Evolutionary conservation across 163 green algal species (phyloP), one percentile per base, ranked within the genome.

Genomic region (Scenedesmus sp.): DNA sequence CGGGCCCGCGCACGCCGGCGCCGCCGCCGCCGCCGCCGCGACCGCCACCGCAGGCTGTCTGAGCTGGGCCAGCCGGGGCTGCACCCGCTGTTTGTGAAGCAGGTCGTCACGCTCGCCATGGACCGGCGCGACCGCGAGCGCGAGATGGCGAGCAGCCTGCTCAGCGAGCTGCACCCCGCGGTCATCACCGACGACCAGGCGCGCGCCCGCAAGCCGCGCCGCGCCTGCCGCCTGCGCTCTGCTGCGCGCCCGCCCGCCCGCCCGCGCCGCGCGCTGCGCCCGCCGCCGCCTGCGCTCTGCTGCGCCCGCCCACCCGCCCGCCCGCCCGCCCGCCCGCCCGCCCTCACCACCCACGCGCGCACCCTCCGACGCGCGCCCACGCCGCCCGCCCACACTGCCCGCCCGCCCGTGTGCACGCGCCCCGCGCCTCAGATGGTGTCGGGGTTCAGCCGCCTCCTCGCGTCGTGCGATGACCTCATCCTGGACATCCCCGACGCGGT

Each of bases 401-500:
- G 39, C 39, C 39, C 10, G 39, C 39, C 39, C 10, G 39, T 10
- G 39, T 47, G 7, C 7, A 47, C 39, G 39, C 39, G 39, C 39
- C 39, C 7, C 39, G 7, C 39, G 39, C 10, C 58, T 18, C 86
- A 95, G 60, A 75, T 94, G 33, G 77, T 79, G n/a, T 65, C 83
- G 33, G 95, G 93, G 18, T 96, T 98, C 80, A 91, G 84, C 4
- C 81, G 86, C 28, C 86, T 98, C 67, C 87, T 98, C 56, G 70
- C 83, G 0, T 85, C 82, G 13, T 76, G 85, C 0, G 94, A 97
- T 69, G 94, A 98, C 83, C 80, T 97, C 47, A 76, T 89, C 39
- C 89, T 98, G 42, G 95, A 98, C 86, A 88, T 94, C 51, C 94
- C 94, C 4, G 88, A 96, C n/a, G 94, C 90, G 0, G 80, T 88